Evolutionary conservation across 257 asterid genomes (phyloP).

Genomic region (Vinca minor): DNA sequence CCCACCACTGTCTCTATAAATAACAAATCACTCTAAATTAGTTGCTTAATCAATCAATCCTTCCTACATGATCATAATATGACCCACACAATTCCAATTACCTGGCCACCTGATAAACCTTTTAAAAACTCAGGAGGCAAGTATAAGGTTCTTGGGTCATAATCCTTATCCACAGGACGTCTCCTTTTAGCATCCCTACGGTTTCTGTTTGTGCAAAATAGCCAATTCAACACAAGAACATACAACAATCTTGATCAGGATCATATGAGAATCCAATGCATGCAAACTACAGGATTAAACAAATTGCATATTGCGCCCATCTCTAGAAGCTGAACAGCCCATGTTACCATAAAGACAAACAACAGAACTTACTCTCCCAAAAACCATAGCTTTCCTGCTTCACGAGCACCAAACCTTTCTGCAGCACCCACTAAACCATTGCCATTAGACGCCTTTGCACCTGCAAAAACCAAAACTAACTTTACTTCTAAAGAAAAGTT

Average conservation of each 20-base stretch:
- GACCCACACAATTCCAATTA: slow-evolving; percentile 28
- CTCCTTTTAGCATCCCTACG: slow-evolving; percentile 71
- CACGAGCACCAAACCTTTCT: slow-evolving; percentile 65
- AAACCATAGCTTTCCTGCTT: slow-evolving; percentile 56
- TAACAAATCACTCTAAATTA: slow-evolving; percentile 14
- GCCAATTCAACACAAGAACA: neutral
- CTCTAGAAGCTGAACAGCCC: neutral
- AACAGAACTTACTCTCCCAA: slow-evolving; percentile 59
- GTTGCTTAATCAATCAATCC: slow-evolving; percentile 2
- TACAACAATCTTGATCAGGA: slow-evolving; percentile 1
- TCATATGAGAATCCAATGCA: neutral
- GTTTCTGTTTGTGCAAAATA: slow-evolving; percentile 36
- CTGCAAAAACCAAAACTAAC: slow-evolving; percentile 26
- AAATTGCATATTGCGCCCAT: too few species aligned
- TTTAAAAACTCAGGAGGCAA: slow-evolving; percentile 69
- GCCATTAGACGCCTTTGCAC: slow-evolving; percentile 35
- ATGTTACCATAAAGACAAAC: neutral
- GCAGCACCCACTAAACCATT: slow-evolving; percentile 34
- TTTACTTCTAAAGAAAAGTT: slow-evolving; percentile 8
- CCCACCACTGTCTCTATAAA: slow-evolving; percentile 99
- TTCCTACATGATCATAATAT: slow-evolving; percentile 11
- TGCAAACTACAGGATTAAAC: neutral
- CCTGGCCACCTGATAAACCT: slow-evolving; percentile 84
- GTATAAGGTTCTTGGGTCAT: slow-evolving; percentile 77
- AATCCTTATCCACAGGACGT: slow-evolving; percentile 60